These are phyloP conservation scores for Cenchrus fungigraminus DNA, from an alignment of 176 grass and related monocot species.

Conservation along the genomic window DNA sequence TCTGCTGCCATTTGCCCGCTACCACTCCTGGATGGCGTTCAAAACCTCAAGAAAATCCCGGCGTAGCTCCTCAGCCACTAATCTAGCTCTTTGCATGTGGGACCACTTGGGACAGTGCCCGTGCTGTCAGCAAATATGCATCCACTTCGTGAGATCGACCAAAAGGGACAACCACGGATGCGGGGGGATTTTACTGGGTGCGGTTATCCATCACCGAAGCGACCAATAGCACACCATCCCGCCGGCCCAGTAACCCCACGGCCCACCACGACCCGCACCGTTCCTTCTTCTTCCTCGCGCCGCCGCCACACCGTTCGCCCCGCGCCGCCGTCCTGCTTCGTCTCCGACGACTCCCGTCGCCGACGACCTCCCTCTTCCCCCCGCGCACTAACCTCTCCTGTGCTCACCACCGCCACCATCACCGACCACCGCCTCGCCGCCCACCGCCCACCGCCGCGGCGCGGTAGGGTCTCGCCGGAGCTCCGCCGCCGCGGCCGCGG, in stretches of 20 bases:
- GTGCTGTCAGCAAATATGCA: not conserved
- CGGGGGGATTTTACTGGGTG: not conserved
- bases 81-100: conserved; percentile 17
- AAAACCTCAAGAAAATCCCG: conserved; percentile 46
- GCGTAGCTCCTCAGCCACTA: conserved; percentile 45
- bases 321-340: conserved; percentile 1
- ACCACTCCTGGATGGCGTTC: conserved; percentile 47
- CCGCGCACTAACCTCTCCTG: too few species aligned
- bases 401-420: too few species aligned
- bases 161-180: not conserved
- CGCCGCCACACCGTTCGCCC: not conserved
- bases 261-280: too few species aligned
- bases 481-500: too few species aligned
- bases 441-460: too few species aligned
- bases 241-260: not conserved
- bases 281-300: not conserved
- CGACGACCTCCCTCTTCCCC: not conserved
- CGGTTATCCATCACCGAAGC: not conserved
- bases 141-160: not conserved
- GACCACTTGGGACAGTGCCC: conserved; percentile 2
- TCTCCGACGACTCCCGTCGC: not conserved
- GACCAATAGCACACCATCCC: conserved; percentile 29
- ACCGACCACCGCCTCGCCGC: not conserved
- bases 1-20: conserved; percentile 45
- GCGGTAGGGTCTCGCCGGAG: too few species aligned